These are phyloP conservation scores for Phytophthora brassicae DNA, from an alignment of 352 stramenopile genomes.

Conservation along the genomic window DNA sequence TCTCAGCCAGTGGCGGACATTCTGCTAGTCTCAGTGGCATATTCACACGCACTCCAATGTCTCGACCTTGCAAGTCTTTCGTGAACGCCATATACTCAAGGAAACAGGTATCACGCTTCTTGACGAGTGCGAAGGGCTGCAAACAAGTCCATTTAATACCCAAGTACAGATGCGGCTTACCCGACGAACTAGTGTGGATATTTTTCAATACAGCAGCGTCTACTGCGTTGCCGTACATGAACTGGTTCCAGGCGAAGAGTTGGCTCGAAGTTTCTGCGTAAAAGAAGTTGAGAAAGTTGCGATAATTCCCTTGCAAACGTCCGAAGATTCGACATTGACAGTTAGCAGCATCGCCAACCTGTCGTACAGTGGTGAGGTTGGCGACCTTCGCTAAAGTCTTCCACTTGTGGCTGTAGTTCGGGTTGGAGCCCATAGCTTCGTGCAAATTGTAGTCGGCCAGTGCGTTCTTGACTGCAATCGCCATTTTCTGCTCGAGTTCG, in stretches of 20 bases:
- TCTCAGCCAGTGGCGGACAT: slow-evolving; percentile 44
- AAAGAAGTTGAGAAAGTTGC: slow-evolving; percentile 66
- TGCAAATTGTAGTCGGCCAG: slow-evolving; percentile 50
- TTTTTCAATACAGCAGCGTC: slow-evolving; percentile 69
- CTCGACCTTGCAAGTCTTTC: slow-evolving; percentile 49
- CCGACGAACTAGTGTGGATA: slow-evolving; percentile 52
- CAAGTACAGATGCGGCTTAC: slow-evolving; percentile 55
- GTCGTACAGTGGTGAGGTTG: slow-evolving; percentile 32
- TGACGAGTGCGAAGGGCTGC: slow-evolving; percentile 52
- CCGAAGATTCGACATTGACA: slow-evolving; percentile 59
- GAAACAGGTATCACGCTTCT: slow-evolving; percentile 68
- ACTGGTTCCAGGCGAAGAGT: slow-evolving; percentile 65
- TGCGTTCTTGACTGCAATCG: slow-evolving; percentile 38
- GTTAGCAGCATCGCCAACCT: slow-evolving; percentile 15
- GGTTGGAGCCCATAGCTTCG: slow-evolving; percentile 35
- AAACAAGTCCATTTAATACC: slow-evolving; percentile 80
- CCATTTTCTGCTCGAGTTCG: slow-evolving; percentile 38
- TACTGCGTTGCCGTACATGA: slow-evolving; percentile 55
- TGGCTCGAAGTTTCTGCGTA: slow-evolving; percentile 58
- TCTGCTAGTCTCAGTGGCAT: slow-evolving; percentile 57
- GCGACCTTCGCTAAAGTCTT: slow-evolving; percentile 29
- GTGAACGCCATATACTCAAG: slow-evolving; percentile 77
- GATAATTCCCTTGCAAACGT: slow-evolving; percentile 52
- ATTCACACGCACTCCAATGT: slow-evolving; percentile 63
- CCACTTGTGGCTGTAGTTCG: slow-evolving; percentile 30